Evolutionary conservation across 2,329 filamentous ascomycete species (phyloP).

Genomic region (Phialocephala subalpina): DNA sequence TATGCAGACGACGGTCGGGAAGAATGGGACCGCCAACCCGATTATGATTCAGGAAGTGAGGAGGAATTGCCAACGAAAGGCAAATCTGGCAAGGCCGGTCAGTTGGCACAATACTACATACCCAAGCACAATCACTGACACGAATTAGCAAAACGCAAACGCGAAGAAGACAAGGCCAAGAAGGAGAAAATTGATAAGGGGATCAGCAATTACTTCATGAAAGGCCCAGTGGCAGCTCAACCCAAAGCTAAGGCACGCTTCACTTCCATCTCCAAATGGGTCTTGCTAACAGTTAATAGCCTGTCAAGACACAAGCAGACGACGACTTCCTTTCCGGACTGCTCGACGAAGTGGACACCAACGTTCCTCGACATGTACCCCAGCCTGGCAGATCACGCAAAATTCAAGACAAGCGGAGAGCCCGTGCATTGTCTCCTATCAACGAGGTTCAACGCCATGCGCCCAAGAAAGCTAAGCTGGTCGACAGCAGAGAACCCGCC

Average conservation of each 20-base stretch:
- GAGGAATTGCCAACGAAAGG: conserved; percentile 61
- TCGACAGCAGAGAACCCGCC: conserved; percentile 57
- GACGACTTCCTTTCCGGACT: conserved; percentile 86
- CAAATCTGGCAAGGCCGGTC: conserved; percentile 56
- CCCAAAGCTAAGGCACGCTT: conserved; percentile 80
- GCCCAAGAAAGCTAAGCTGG: conserved; percentile 64
- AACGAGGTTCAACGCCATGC: conserved; percentile 56
- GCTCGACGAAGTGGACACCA: conserved; percentile 87
- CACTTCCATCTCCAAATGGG: neutral
- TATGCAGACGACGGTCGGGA: conserved; percentile 97
- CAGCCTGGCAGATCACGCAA: conserved; percentile 71
- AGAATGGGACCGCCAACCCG: conserved; percentile 78
- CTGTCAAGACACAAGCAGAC: conserved; percentile 83
- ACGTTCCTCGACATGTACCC: conserved; percentile 69
- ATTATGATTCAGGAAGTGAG: conserved; percentile 79
- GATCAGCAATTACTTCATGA: conserved; percentile 94
- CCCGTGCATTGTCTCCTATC: conserved; percentile 80
- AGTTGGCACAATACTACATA: conserved; percentile 10
- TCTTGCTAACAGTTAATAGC: conserved; percentile 55
- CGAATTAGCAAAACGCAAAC: conserved; percentile 78
- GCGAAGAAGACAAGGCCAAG: conserved; percentile 85
- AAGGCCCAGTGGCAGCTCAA: conserved; percentile 70
- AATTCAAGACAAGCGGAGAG: conserved; percentile 79
- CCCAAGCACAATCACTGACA: conserved; percentile 3
- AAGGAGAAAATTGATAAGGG: conserved; percentile 88